These are phyloP conservation scores for Senna siamea DNA, from an alignment of 306 rosid genomes.

Conservation along the genomic window DNA sequence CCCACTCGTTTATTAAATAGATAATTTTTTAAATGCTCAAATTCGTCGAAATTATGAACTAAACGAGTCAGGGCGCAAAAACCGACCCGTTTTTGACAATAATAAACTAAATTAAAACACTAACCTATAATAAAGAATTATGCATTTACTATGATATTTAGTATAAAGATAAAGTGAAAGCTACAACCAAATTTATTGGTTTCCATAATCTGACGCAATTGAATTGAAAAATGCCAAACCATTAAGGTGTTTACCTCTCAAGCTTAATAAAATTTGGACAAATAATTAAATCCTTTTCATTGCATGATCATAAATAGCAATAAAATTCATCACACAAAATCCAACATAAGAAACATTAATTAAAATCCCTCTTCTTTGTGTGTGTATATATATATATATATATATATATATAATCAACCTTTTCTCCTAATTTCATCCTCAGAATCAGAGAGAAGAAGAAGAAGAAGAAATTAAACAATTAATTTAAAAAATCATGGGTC, in stretches of 20 bases:
- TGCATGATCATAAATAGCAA: neutral
- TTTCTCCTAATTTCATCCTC: neutral
- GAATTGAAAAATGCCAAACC: slow-evolving; percentile 9
- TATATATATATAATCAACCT: neutral
- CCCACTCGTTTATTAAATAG: no score
- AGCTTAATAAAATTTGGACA: neutral
- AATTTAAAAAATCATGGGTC: slow-evolving; percentile 37
- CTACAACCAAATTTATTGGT: neutral
- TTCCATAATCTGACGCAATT: neutral
- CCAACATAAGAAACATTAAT: slow-evolving; percentile 15
- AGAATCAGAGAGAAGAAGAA: neutral
- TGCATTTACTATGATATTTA: neutral
- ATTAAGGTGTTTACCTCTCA: neutral
- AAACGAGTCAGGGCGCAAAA: no score
- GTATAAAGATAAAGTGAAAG: neutral
- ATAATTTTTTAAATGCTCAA: no score
- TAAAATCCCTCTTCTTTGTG: neutral
- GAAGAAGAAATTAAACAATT: neutral
- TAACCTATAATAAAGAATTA: neutral
- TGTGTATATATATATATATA: neutral
- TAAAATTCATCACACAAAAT: neutral
- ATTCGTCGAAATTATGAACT: no score
- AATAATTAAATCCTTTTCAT: neutral
- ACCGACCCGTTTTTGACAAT: no score
- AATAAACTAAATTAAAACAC: no score